Percentiles rank a stretch among this genome's conserved stretches.
Evolutionary conservation across 1,284 basidiomycete species (phyloP).

Genomic region (Phlebopus sp.): DNA sequence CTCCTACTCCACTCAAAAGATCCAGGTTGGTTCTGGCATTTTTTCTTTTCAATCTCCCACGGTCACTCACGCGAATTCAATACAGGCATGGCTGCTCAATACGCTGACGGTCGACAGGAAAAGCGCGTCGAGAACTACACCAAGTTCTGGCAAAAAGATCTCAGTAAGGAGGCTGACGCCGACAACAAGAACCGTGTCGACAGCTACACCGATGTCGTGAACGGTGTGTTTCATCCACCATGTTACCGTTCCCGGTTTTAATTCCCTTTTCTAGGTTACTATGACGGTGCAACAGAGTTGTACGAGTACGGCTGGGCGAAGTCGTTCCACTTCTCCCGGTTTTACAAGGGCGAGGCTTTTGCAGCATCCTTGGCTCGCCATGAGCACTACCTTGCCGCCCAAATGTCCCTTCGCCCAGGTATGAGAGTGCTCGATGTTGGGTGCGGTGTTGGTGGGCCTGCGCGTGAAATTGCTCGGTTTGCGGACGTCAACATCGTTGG

Average conservation of each 20-base stretch:
- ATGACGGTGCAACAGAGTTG: conserved; percentile 94
- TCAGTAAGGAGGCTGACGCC: conserved; percentile 63
- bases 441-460: conserved; percentile 97
- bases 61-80: conserved; percentile 6
- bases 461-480: conserved; percentile 93
- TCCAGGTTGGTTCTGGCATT: no score
- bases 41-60: neutral
- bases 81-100: conserved; percentile 11
- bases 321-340: conserved; percentile 98
- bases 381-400: conserved; percentile 93
- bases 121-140: conserved; percentile 89
- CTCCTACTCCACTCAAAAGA: neutral
- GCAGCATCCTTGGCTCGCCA: conserved; percentile 84
- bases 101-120: conserved; percentile 73
- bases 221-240: conserved; percentile 52
- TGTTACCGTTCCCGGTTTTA: neutral
- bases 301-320: conserved; percentile 96
- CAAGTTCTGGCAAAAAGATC: conserved; percentile 92
- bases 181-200: conserved; percentile 78
- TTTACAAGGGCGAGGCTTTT: conserved; percentile 95
- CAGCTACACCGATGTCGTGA: conserved; percentile 92
- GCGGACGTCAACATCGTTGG: conserved; percentile 86
- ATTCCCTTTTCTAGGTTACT: conserved; percentile 65
- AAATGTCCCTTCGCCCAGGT: conserved; percentile 80
- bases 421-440: conserved; percentile 98